Evolutionary conservation across 805 yeast genomes (phyloP), one percentile per base, ranked within the genome.

Genomic region (Metschnikowia colocasiae): DNA sequence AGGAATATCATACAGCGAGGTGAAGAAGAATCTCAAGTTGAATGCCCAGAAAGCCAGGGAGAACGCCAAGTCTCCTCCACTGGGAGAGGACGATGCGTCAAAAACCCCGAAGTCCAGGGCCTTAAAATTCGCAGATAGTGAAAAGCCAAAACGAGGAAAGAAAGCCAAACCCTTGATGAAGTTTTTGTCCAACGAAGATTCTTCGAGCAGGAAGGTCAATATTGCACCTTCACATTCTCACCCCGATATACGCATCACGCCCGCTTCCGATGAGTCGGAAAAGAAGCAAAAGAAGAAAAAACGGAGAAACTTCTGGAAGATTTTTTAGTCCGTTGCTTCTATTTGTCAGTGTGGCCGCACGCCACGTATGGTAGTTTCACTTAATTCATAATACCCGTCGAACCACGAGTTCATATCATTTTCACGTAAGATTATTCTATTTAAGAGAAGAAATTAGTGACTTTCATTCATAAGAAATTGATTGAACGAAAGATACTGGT

Each of bases 121-220:
- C 6, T 58, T 71, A 37, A 71, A 61, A 49, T 72, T 70, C 27
- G 43, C 48, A 18, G 50, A 54, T 29, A 49, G 51, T 18, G 49
- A 50, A 36, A 50, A 52, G 43, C 53, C 51, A 12, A 50, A 50
- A 38, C 53, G 45, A 16, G 43, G 37, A 30, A 41, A 44, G 26
- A 55, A 54, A n/a, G 37, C 49, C 15, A 55, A 52, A 34, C 52
- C 49, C 43, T 52, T 57, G 46, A 60, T 51, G 49, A 71, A 72
- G 53, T 68, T 67, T n/a, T 59, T 70, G 46, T 71, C 75, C 12
- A 65, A 71, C 51, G 75, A 71, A 27, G 65, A 64, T 18, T 60
- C 58, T 29, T 44, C 48, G 5, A 41, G 40, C 25, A 44, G 50
- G 25, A 22, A 19, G 18, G 68, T 69, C 7, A 49, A 51, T 15